Percentiles rank a stretch among this genome's conserved stretches.
phyloP scores from a whole-genome alignment of 2,329 filamentous ascomycete species.

The Colletotrichum tropicale region DNA sequence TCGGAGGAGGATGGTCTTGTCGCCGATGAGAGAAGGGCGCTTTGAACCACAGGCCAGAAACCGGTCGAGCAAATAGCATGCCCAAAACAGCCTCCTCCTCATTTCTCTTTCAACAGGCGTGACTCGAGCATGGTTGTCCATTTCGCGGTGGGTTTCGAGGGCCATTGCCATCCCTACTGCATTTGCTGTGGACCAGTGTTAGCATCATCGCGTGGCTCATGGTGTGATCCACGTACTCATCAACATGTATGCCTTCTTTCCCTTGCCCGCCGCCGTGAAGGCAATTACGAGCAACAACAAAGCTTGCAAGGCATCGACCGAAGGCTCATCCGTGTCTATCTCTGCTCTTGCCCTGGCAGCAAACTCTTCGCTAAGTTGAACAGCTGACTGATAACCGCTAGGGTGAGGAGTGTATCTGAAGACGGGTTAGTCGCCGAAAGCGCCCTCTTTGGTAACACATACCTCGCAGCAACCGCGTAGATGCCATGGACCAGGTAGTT shows the following conservation, averaged over 20 bases:
- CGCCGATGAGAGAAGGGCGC: slow-evolving; percentile 78
- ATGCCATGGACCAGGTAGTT: slow-evolving; percentile 59
- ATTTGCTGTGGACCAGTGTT: slow-evolving; percentile 55
- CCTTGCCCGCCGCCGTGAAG: slow-evolving; percentile 77
- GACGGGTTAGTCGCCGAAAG: slow-evolving; percentile 19
- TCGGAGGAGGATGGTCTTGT: slow-evolving; percentile 76
- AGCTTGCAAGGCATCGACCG: slow-evolving; percentile 77
- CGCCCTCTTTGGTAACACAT: slow-evolving; percentile 22
- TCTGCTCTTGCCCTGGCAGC: slow-evolving; percentile 71
- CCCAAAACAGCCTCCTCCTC: slow-evolving; percentile 84
- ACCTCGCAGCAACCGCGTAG: slow-evolving; percentile 69
- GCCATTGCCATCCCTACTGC: slow-evolving; percentile 85
- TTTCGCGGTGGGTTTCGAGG: slow-evolving; percentile 79
- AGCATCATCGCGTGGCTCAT: background rate
- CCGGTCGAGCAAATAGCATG: slow-evolving; percentile 85
- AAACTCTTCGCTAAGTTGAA: slow-evolving; percentile 74
- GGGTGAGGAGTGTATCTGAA: slow-evolving; percentile 73
- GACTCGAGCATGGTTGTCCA: slow-evolving; percentile 65
- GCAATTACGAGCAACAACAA: slow-evolving; percentile 77
- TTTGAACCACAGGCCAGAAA: slow-evolving; percentile 83
- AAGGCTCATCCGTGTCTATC: slow-evolving; percentile 81
- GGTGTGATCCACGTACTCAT: slow-evolving; percentile 60
- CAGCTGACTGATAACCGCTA: slow-evolving; percentile 69
- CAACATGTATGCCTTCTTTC: slow-evolving; percentile 87
- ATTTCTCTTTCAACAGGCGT: slow-evolving; percentile 75